Base-by-base conservation (phyloP, 2,329 filamentous ascomycete species). In the Colletotrichum scovillei region DNA sequence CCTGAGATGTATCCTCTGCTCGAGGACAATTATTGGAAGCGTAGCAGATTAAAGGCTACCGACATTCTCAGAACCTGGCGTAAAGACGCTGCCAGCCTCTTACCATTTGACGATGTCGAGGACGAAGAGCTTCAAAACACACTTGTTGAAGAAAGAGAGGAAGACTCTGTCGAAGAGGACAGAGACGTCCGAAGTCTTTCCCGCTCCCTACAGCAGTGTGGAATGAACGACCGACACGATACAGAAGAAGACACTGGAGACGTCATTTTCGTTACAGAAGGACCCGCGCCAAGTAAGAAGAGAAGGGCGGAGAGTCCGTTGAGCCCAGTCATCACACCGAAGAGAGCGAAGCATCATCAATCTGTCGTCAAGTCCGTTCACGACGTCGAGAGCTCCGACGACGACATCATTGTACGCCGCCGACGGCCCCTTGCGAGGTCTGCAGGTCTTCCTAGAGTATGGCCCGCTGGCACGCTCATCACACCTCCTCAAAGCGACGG, bases 11-110 rank as follows among this genome's bases (percentile, higher is more conserved):
- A 73, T 14, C 71, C 71, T 1, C 19, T n/a, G 14, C 12, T 71
- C 12, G 5, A 56, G n/a, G 32, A 16, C 7, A 14, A 8, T 7
- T 3, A 7, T 22, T 73, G 71, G 71, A 73, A 64, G 28, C 4
- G 19, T 11, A 42, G 12, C 35, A 24, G 4, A 8, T 6, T 2
- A 1, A 66, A 71, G n/a, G 49, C 46, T 8, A 66, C n/a, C 8
- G 28, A 32, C 2, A 22, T 71, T 14, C 71, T 73, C 28, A 26
- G 22, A 24, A 32, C 9, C 9, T 73, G 71, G 71, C 71, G 71
- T 28, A 22, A 63, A 42, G 71, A 73, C 42, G 60, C 62, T 5
- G 42, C 35, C 14, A 60, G 62, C 19, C 24, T 73, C 5, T 70
- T 60, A 19, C 55, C 70, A 3, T 49, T 49, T 19, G 32, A 60